Evolutionary conservation across 2,329 filamentous ascomycete species (phyloP), one percentile per base, ranked within the genome.

Genomic region (Apiospora hydei): DNA sequence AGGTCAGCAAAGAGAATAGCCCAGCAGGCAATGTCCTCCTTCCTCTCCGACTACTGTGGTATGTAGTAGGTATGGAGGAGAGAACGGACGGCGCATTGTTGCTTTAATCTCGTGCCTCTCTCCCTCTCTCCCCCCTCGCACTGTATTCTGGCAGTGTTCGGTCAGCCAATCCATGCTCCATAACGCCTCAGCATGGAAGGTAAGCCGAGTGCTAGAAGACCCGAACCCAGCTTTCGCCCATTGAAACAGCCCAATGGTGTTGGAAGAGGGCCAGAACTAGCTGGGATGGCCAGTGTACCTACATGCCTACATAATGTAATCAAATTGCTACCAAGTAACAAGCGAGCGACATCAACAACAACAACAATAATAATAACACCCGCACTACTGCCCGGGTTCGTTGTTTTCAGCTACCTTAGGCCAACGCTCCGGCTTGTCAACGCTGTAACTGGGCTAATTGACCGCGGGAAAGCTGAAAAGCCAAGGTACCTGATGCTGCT

Each of bases 291-390:
- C 57, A 41, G 34, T 64, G 57, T 64, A 64, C 57, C 57, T 64
- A 64, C 53, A 61, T 64, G 24, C 46, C 10, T 43, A 49, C 18
- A 64, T 64, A 41, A 24, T 64, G 57, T 64, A 64, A 64, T 41
- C 57, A 64, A 64, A 64, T 64, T 64, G 21, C 57, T 38, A 64
- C 57, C 57, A 64, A 64, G 57, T 64, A 64, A 64, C 34, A 64
- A 41, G 57, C 57, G 30, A 41, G 57, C 57, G 30, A 64, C 57
- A 64, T 64, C 57, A 64, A 64, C 57, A 64, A 64, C 57, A 64
- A 64, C 57, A 64, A 64, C 57, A 64, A 43, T 41, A 64, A 64
- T 64, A 64, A 64, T 64, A 64, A 64, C 57, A 64, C 57, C 11
- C 30, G 57, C 57, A 41, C 57, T 64, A 64, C 57, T 41, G 57